Conservation (phyloP, 805 yeast species). For the Blastobotrys peoriensis region DNA sequence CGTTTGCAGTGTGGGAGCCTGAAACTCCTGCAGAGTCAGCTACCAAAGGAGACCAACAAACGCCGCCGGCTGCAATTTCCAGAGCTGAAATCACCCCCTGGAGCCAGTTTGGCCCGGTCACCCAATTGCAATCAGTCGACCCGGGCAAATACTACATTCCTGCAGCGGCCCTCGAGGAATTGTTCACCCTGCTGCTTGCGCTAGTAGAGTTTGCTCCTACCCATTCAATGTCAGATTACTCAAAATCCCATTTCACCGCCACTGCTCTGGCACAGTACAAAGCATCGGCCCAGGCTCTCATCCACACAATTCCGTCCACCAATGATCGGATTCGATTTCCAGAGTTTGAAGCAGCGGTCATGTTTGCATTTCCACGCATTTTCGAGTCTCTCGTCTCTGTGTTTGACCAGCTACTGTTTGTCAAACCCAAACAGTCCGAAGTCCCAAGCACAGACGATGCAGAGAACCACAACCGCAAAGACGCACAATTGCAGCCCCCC, state of each 20-base stretch:
- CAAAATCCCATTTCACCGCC: slow-evolving; percentile 21
- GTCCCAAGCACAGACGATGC: not conserved
- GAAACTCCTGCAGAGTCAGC: not conserved
- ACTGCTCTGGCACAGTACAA: slow-evolving; percentile 18
- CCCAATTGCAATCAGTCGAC: not conserved
- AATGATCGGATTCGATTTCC: slow-evolving; percentile 19
- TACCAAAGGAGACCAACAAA: not conserved
- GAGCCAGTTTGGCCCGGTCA: not conserved
- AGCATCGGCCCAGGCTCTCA: slow-evolving; percentile 15
- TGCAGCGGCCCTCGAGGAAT: not conserved
- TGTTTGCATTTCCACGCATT: slow-evolving; percentile 33
- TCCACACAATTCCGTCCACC: slow-evolving; percentile 19
- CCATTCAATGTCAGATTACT: slow-evolving; percentile 27
- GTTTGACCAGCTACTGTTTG: slow-evolving; percentile 39
- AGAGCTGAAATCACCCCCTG: not conserved
- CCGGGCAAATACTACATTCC: not conserved
- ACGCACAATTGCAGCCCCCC: slow-evolving; percentile 4
- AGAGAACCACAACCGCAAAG: slow-evolving; percentile 3
- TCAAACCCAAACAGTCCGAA: slow-evolving; percentile 9
- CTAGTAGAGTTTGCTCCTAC: slow-evolving; percentile 36
- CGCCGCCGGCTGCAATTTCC: not conserved
- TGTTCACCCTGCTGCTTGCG: slow-evolving; percentile 30
- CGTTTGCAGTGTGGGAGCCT: slow-evolving; percentile 34
- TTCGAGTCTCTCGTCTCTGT: slow-evolving; percentile 41
- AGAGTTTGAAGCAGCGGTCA: slow-evolving; percentile 18